Conservation (phyloP, 176 grass and related monocot genomes). For the Thinopyrum elongatum region DNA sequence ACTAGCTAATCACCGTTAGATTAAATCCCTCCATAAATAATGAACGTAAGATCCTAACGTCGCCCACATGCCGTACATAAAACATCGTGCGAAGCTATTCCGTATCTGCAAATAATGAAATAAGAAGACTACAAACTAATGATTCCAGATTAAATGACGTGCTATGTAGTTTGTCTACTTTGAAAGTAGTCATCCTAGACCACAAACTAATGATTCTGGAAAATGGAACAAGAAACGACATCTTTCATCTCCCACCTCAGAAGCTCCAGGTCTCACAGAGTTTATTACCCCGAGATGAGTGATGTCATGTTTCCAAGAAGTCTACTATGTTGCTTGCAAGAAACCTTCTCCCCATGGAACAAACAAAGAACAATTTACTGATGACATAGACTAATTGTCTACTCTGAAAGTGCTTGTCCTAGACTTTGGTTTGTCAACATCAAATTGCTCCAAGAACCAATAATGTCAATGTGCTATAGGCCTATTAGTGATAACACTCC, state of each 20-base stretch:
- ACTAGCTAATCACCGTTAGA: no score
- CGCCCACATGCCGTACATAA: no score
- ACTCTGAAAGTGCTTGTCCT: neutral
- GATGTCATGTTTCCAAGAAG: constrained; percentile 15
- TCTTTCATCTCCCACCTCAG: neutral
- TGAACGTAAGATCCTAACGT: no score
- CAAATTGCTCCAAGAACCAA: neutral
- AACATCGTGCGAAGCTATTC: no score
- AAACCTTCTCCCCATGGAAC: neutral
- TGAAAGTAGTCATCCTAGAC: neutral
- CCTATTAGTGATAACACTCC: neutral
- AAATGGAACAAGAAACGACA: neutral
- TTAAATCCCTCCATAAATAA: no score
- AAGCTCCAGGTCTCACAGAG: neutral
- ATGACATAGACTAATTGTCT: neutral
- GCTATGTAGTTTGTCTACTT: neutral
- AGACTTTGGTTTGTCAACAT: neutral
- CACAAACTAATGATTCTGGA: neutral
- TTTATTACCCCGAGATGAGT: neutral
- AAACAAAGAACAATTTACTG: neutral
- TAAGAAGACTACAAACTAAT: neutral
- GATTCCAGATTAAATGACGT: neutral
- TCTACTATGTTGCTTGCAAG: constrained; percentile 31
- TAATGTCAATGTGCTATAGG: neutral
- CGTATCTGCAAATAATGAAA: neutral